phyloP scores from a whole-genome alignment of 2,329 filamentous ascomycete species.

The Ustilaginoidea virens region DNA sequence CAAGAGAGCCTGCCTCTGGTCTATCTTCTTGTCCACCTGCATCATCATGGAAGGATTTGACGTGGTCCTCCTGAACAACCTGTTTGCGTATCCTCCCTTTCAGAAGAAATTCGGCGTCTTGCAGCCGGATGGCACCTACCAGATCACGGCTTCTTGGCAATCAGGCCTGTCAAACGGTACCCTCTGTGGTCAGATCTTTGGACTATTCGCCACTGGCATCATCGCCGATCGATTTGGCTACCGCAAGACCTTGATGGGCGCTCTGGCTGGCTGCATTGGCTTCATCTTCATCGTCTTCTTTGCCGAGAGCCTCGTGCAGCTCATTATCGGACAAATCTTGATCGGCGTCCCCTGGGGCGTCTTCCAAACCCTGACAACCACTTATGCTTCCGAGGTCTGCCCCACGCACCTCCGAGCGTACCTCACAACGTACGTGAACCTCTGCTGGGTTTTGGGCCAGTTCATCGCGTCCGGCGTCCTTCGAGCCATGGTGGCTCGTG shows the following conservation, averaged over 20 bases:
- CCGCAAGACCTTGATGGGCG: slow-evolving; percentile 29
- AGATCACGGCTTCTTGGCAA: slow-evolving; percentile 36
- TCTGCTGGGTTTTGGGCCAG: slow-evolving; percentile 35
- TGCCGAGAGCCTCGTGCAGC: slow-evolving; percentile 21
- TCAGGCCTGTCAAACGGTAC: slow-evolving; percentile 32
- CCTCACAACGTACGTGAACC: slow-evolving; percentile 31
- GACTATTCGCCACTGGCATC: slow-evolving; percentile 32
- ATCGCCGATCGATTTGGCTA: slow-evolving; percentile 31
- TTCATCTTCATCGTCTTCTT: slow-evolving; percentile 37
- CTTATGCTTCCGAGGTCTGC: slow-evolving; percentile 33
- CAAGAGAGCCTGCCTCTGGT: slow-evolving; percentile 21
- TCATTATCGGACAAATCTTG: slow-evolving; percentile 29
- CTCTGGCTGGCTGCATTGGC: slow-evolving; percentile 20
- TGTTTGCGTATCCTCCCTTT: slow-evolving; percentile 25
- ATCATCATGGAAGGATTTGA: slow-evolving; percentile 28
- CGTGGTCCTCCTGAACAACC: slow-evolving; percentile 20
- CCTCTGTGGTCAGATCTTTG: slow-evolving; percentile 32
- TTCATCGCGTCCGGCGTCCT: slow-evolving; percentile 28
- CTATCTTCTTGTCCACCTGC: slow-evolving; percentile 20
- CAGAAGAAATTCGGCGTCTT: slow-evolving; percentile 22
- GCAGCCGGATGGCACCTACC: slow-evolving; percentile 21
- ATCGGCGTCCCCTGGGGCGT: slow-evolving; percentile 31
- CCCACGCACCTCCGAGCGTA: slow-evolving; percentile 30
- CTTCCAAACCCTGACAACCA: slow-evolving; percentile 29
- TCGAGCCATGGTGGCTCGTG: slow-evolving; percentile 20